A percentile compares a stretch with the other conserved stretches of the same genome.
Evolutionary conservation across 345 rosid genomes (phyloP).

Genomic region (Eutrema heterophyllum): DNA sequence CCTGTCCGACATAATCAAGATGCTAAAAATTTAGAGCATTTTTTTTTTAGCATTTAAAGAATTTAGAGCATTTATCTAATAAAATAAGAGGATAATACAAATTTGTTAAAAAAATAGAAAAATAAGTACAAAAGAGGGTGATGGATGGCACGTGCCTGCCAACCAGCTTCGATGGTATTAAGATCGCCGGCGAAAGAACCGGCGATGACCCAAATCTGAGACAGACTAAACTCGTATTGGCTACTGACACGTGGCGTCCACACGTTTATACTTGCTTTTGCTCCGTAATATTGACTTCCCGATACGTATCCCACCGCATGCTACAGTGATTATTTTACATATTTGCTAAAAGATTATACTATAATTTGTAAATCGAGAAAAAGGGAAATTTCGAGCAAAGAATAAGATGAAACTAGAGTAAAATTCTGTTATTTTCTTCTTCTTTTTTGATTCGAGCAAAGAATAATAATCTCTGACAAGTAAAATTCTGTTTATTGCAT

Average conservation of each 20-base stretch:
- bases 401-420: background rate
- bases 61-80: background rate
- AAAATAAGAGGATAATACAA: background rate
- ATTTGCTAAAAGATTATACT: background rate
- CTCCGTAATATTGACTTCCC: constrained; percentile 88
- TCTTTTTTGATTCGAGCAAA: constrained; percentile 51
- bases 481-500: constrained; percentile 48
- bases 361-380: background rate
- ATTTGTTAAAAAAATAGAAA: background rate
- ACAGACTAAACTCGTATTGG: constrained; percentile 88
- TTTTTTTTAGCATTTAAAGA: background rate
- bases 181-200: constrained; percentile 94
- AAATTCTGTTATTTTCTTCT: constrained; percentile 37
- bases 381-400: background rate
- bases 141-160: constrained; percentile 62
- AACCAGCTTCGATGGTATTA: constrained; percentile 98
- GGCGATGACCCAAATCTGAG: constrained; percentile 97
- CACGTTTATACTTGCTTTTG: constrained; percentile 93
- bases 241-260: constrained; percentile 85
- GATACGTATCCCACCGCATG: constrained; percentile 95
- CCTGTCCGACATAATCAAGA: constrained; percentile 40
- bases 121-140: background rate
- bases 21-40: background rate
- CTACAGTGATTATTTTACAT: constrained; percentile 34
- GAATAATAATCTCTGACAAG: constrained; percentile 24